These are phyloP conservation scores for Beauveria brongniartii DNA, from an alignment of 2,329 filamentous ascomycete genomes.

Conservation along the genomic window DNA sequence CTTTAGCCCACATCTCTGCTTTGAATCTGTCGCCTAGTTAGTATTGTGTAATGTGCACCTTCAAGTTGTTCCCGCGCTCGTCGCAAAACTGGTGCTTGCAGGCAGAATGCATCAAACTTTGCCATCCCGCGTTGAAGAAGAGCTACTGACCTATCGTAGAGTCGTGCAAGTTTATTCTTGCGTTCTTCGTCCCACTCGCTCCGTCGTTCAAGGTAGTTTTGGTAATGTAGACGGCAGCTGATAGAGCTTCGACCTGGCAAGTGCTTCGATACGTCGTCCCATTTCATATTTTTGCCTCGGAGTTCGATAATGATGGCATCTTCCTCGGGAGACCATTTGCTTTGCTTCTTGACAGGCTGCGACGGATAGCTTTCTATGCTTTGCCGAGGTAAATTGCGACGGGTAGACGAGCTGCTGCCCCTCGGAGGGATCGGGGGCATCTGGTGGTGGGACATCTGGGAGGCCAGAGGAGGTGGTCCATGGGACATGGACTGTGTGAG, in stretches of 20 bases:
- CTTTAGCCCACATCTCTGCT: slow-evolving; percentile 94
- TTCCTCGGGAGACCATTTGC: slow-evolving; percentile 92
- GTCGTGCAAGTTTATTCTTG: slow-evolving; percentile 89
- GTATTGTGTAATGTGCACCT: neutral
- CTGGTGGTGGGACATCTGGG: slow-evolving; percentile 5
- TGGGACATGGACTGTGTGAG: slow-evolving; percentile 9
- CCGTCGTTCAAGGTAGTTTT: slow-evolving; percentile 90
- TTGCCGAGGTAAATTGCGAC: slow-evolving; percentile 10
- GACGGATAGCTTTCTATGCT: slow-evolving; percentile 48
- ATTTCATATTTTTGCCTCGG: slow-evolving; percentile 88
- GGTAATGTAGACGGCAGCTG: slow-evolving; percentile 89
- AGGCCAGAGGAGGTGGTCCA: slow-evolving; percentile 7
- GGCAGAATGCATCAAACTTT: slow-evolving; percentile 9
- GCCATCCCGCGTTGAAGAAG: neutral
- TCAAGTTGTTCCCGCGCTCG: neutral
- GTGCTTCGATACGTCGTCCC: slow-evolving; percentile 94
- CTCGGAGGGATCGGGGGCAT: neutral
- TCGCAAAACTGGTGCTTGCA: slow-evolving; percentile 10
- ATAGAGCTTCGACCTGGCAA: slow-evolving; percentile 87
- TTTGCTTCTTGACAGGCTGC: slow-evolving; percentile 84
- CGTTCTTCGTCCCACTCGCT: slow-evolving; percentile 96
- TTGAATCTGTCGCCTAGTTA: slow-evolving; percentile 63
- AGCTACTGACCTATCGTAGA: slow-evolving; percentile 79
- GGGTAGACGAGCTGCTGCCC: neutral
- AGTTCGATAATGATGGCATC: slow-evolving; percentile 91